Evolutionary conservation across 352 stramenopile species (phyloP), one percentile per base, ranked within the genome.

Genomic region (Lagenidium giganteum): DNA sequence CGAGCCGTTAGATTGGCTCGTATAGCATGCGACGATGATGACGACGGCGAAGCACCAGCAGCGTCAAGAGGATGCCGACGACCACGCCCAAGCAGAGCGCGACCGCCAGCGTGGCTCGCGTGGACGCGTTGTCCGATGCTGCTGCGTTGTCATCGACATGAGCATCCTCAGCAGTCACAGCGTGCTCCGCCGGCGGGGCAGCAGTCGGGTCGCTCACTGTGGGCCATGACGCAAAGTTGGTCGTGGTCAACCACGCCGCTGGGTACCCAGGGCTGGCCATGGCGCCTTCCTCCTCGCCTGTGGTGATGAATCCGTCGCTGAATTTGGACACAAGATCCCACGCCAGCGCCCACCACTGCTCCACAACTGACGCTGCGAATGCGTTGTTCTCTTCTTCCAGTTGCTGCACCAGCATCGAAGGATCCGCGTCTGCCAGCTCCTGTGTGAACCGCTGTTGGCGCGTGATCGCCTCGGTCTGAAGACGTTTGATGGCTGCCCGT

Each of bases 241-340:
- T 81, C 18, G 54, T 30, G 28, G 71, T 40, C 20, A 90, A 33
- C 72, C 71, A 87, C 70, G 67, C 81, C 11, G 62, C 54, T 3
- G 71, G 73, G 34, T 90, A 90, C 23, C 78, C 78, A 4, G 69
- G 71, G 20, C 64, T 64, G 5, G 61, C 22, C 57, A 76, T 70
- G 12, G 83, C 42, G 4, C 45, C 42, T 0, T 67, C 49, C n/a
- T 33, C 46, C 40, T 90, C 78, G 20, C 78, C 75, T 8, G 68
- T 87, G 14, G 72, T 84, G 43, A 83, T 56, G 57, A 82, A 87
- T 27, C 78, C 78, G 26, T 84, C 62, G 42, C 70, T 87, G 50
- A 77, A 90, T 49, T 87, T 90, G 35, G 67, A 69, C 8, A 87
- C 58, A 11, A 90, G 46, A 18, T 41, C 67, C 77, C 77, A 90